Evolutionary conservation across 1,139 yeast species (phyloP), one percentile per base, ranked within the genome.

Genomic region (Protomyces pachydermus): DNA sequence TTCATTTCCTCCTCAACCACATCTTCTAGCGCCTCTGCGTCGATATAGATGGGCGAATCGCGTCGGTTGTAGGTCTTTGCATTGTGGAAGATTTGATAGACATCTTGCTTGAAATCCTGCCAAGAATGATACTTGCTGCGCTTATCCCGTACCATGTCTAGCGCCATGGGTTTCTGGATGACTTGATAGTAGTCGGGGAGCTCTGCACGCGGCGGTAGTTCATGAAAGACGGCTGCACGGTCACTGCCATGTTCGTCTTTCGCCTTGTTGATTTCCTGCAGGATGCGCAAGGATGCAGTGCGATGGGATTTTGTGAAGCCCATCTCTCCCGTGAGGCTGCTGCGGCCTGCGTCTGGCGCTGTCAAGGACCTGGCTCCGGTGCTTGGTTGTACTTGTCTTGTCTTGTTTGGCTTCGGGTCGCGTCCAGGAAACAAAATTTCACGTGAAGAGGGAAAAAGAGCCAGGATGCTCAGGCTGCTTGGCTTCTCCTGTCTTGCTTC

Each of bases 81-180:
- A 73, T 91, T 91, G 91, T 96, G 89, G 0, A 89, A 82, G 58
- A 91, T 87, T 74, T 88, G 93, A 0, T 87, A 91, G 67, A 91
- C 74, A 73, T 91, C 97, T 65, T 79, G 81, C 51, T 91, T 77
- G 73, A 90, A 91, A 65, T 84, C 86, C 70, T 85, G 87, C 0
- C 88, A 84, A 61, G 78, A 78, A 10, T 77, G 74, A 75, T 90
- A 91, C 68, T 85, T 74, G 96, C 58, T 53, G 83, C 67, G 91
- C 87, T 75, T 95, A 88, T 90, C 89, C 71, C 87, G 86, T 67
- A 93, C 88, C 70, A 85, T 88, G 72, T 89, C 89, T 70, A 93
- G 81, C 54, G 93, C 86, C 65, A 93, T 84, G 5, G 98, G 97
- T 61, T 83, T 82, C 14, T 79, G 72, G 55, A 90, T 82, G 54